Conservation (phyloP, 2,329 filamentous ascomycete genomes). For the Exserohilum turcica region DNA sequence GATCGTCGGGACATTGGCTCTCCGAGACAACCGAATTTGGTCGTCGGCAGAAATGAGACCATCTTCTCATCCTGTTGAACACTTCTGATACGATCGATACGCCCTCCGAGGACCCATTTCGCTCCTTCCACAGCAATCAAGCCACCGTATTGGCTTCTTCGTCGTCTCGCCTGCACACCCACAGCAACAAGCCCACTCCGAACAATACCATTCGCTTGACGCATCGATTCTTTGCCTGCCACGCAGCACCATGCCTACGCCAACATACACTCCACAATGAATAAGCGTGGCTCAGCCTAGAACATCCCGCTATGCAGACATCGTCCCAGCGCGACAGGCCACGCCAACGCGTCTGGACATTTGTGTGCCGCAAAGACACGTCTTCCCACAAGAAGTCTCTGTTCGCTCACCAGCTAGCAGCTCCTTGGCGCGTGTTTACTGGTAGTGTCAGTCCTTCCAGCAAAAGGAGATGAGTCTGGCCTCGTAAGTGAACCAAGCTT, state of each 20-base stretch:
- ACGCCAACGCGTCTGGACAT: neutral
- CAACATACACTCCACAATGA: neutral
- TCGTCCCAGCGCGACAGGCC: neutral
- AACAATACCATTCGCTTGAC: neutral
- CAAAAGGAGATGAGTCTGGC: neutral
- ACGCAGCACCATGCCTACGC: neutral
- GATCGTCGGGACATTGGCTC: slow-evolving; percentile 4
- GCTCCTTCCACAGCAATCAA: neutral
- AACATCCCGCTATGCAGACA: neutral
- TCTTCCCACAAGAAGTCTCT: neutral
- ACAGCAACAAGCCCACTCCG: neutral
- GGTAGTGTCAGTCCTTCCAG: neutral
- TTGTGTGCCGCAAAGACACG: neutral
- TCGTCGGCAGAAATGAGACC: neutral
- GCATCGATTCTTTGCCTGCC: neutral
- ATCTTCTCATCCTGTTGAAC: neutral
- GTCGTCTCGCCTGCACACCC: neutral
- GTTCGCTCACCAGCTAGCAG: neutral
- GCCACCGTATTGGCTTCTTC: neutral
- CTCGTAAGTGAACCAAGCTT: neutral
- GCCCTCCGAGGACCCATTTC: neutral
- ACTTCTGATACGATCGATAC: neutral
- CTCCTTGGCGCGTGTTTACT: neutral
- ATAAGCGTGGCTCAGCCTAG: neutral
- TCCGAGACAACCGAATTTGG: neutral